Evolutionary conservation across 2,329 filamentous ascomycete genomes (phyloP), one percentile per base, ranked within the genome.

Genomic region (Phyllosticta citribraziliensis): DNA sequence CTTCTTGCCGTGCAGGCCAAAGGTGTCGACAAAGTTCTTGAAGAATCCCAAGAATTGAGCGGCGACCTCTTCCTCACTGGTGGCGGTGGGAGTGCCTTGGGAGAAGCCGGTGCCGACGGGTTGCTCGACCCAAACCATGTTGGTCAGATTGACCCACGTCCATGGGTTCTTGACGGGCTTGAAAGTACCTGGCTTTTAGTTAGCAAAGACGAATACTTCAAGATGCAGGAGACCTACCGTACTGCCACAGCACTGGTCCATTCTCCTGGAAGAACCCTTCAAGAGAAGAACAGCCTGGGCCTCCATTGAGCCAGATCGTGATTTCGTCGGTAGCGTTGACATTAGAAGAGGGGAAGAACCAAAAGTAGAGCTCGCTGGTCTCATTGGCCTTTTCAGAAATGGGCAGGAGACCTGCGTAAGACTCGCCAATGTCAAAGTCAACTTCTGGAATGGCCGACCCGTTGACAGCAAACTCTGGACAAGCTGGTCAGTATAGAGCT

Each of bases 21-120:
- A 91, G 0, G 84, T 85, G 35, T 88, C 78, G 62, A 90, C 75
- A 66, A 91, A 91, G 74, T 90, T 90, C 75, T 87, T 86, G 80
- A 85, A 91, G 75, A 91, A 94, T 56, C 87, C 87, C 17, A 88
- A 77, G 70, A 93, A 91, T 66, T 92, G 82, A n/a, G 76, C 73
- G 0, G 87, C 87, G 1, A 88, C 79, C 65, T 91, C 87, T 30
- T 84, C 80, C 65, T 90, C 85, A 66, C 81, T 82, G 3, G 78
- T 84, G 10, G 87, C 87, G 0, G 81, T 88, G 3, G 84, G 78
- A 0, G 74, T 82, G 14, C 88, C 88, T 35, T 83, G 80, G 0
- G 84, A 82, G 70, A 88, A 92, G 14, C 88, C 88, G 0, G 87
- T 88, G 30, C 80, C 80, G 12, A 82, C 77, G 84, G 85, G 69